Base-by-base conservation (phyloP, 352 stramenopile genomes). In the Pilasporangium apinafurcum region DNA sequence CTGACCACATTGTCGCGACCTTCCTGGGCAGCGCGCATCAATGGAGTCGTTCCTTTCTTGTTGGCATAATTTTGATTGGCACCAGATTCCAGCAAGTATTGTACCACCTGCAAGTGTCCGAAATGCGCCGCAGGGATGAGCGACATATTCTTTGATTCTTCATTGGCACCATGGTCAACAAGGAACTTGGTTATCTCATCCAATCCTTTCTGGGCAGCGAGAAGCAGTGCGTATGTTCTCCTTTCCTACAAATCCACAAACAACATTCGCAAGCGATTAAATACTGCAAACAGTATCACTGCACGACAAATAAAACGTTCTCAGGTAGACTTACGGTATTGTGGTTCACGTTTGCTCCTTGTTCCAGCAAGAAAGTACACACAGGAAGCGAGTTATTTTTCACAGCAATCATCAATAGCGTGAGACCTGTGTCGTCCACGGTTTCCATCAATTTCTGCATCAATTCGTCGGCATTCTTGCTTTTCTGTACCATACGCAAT, bases 1-100 rank as follows among this genome's bases (percentile, higher is more conserved):
- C 67, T 57, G 14, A 94, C 83, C 8, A 94, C 83, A 8, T 64
- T 73, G 14, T 83, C 80, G 8, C 80, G 70, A 13, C 83, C 83
- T 65, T 94, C 83, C 50, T 94, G 83, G 0, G 83, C 83, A 8
- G 83, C 83, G 7, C 83, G 76, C 83, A 94, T 94, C 29, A 94
- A 45, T 14, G 83, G 80, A 0, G 82, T 94, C 2, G 83, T 94
- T 38, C 83, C 83, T 50, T 94, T 94, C 60, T 83, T 83, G 53
- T 94, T 94, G 33, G 80, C 79, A 31, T 79, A 94, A 37, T 94
- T 94, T 35, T 84, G 73, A 36, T 88, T 51, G 12, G 75, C 79
- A 16, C 69, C 76, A 8, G 60, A 68, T 28, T 83, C 60, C 13
- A 94, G 52, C n/a, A 94, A 60, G 45, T 88, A 57, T 9, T 76